These are phyloP conservation scores for Fusarium drepaniforme DNA, from an alignment of 2,329 filamentous ascomycete genomes.

Conservation along the genomic window DNA sequence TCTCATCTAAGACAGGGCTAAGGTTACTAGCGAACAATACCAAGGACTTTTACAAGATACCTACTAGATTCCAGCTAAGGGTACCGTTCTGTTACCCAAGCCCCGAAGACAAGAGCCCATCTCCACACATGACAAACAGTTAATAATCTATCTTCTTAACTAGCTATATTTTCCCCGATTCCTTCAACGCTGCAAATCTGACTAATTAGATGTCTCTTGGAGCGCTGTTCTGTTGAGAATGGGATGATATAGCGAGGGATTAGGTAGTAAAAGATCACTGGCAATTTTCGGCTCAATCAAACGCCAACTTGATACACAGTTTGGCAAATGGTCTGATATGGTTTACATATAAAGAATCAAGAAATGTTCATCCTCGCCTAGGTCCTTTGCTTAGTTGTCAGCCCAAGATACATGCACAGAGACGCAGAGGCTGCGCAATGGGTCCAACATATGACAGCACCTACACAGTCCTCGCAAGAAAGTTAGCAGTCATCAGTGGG, in stretches of 20 bases:
- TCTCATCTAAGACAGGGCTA: neutral
- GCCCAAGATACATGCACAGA: too few species aligned
- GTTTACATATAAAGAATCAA: neutral
- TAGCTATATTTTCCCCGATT: neutral
- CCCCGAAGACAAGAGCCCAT: neutral
- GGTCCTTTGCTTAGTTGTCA: too few species aligned
- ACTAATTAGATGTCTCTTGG: neutral
- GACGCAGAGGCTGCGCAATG: too few species aligned
- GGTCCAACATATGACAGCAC: too few species aligned
- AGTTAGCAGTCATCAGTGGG: too few species aligned
- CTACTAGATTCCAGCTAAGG: neutral
- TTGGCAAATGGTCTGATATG: neutral
- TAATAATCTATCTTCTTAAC: neutral
- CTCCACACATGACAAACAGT: neutral
- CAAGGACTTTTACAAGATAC: neutral
- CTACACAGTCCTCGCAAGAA: too few species aligned
- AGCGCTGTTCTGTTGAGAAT: neutral
- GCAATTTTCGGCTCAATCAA: neutral
- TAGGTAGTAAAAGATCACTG: neutral
- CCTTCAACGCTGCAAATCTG: neutral
- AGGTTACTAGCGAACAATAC: neutral
- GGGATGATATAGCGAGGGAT: neutral
- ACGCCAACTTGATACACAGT: neutral
- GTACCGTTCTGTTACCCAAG: neutral
- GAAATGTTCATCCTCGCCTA: neutral